Base-by-base conservation (phyloP, 257 asterid genomes). In the Salvia rosmarinus region DNA sequence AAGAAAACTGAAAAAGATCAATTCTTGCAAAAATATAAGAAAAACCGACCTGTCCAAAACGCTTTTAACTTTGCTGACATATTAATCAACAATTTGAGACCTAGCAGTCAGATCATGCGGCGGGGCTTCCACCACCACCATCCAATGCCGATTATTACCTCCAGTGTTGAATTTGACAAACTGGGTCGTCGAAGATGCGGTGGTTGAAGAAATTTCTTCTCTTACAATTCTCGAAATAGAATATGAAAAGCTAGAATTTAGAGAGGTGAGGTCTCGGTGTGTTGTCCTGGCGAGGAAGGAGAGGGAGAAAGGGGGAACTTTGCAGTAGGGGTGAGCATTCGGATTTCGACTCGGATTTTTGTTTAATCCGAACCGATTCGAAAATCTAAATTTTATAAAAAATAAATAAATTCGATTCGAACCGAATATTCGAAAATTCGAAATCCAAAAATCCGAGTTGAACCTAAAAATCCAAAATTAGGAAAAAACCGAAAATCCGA, bases 91-190 rank as follows among this genome's bases (percentile, higher is more conserved):
- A 35, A 88, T 82, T 49, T 82, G 85, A 44, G 86, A 77, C 73
- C 82, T 89, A 42, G 93, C 56, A 46, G 74, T 58, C 28, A 82
- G 77, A 40, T 77, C 74, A 11, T 19, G 73, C 3, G 87, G 82
- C 70, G 96, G 97, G 44, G 79, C 40, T 56, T 85, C 89, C 85
- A 89, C 68, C 16, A 89, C 79, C 73, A 94, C 95, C 87, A 85
- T 85, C 97, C 97, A 94, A 64, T 82, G 87, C 64, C 88, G 83
- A 28, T 75, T 81, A 12, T 62, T 71, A n/a, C 63, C 51, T 44
- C 35, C 47, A 21, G 30, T 9, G 19, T 34, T 50, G 67, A n/a
- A 60, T 37, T 61, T 19, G 30, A 73, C 78, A 10, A 66, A 25
- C 28, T 37, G 37, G 64, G 60, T 57, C 6, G 75, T 63, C 69